Conservation (phyloP, 2,329 filamentous ascomycete genomes). For the Fusarium equiseti region DNA sequence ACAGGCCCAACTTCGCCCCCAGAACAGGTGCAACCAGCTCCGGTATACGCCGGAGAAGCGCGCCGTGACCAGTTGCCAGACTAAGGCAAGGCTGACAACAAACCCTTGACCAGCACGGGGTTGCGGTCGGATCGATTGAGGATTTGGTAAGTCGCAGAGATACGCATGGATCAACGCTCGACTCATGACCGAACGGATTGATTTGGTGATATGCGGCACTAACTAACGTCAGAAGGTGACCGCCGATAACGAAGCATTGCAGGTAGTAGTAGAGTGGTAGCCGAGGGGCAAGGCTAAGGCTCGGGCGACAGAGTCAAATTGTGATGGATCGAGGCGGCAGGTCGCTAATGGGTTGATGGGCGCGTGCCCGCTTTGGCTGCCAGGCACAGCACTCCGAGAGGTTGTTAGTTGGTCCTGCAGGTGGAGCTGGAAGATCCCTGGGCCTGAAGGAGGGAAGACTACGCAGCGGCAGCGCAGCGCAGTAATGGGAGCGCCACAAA, state of each 20-base stretch:
- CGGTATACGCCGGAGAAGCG: constrained; percentile 34
- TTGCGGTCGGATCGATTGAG: constrained; percentile 2
- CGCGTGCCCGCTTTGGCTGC: constrained; percentile 40
- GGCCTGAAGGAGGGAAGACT: constrained; percentile 4
- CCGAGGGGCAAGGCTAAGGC: constrained; percentile 3
- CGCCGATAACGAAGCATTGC: constrained; percentile 2
- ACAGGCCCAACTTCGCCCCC: constrained; percentile 10
- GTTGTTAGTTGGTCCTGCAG: constrained; percentile 27
- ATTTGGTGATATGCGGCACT: neutral
- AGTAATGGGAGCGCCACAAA: constrained; percentile 4
- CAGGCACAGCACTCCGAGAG: constrained; percentile 39
- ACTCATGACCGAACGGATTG: constrained; percentile 2
- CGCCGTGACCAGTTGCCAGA: constrained; percentile 9
- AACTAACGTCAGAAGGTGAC: constrained; percentile 1
- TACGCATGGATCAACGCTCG: constrained; percentile 15
- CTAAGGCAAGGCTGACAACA: constrained; percentile 36
- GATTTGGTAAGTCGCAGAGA: constrained; percentile 3
- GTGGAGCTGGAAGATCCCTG: constrained; percentile 17
- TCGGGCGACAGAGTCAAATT: constrained; percentile 26
- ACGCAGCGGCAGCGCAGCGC: neutral
- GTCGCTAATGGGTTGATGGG: constrained; percentile 26
- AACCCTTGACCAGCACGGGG: constrained; percentile 15
- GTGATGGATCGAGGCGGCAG: constrained; percentile 37
- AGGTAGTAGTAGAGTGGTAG: neutral
- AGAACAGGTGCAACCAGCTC: constrained; percentile 22